These are phyloP conservation scores for Pseudozyma tsukubaensis DNA, from an alignment of 1,284 basidiomycete species.

Conservation along the genomic window DNA sequence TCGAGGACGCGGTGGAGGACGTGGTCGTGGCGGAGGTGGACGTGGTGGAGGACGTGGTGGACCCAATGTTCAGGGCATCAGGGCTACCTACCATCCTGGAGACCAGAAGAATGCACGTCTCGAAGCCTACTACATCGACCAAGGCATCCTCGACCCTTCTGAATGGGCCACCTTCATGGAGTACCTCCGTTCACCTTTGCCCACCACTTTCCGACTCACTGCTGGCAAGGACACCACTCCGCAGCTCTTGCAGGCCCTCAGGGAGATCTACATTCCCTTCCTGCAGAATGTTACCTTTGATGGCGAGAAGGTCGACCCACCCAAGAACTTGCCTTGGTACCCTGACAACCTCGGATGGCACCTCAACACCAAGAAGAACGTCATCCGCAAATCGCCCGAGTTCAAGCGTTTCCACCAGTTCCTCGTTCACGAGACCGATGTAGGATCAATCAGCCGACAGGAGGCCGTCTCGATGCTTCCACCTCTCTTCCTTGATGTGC, in stretches of 20 bases:
- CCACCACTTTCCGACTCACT: slow-evolving; percentile 93
- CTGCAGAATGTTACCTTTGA: slow-evolving; percentile 83
- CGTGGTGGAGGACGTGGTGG: slow-evolving; percentile 34
- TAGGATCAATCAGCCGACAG: slow-evolving; percentile 94
- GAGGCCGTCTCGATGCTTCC: slow-evolving; percentile 99
- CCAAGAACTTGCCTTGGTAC: slow-evolving; percentile 89
- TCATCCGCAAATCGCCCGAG: slow-evolving; percentile 88
- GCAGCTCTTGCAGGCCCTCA: slow-evolving; percentile 62
- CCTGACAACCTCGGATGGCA: slow-evolving; percentile 95
- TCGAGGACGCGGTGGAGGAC: slow-evolving; percentile 35
- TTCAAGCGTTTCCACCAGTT: slow-evolving; percentile 97
- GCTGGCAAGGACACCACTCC: slow-evolving; percentile 62
- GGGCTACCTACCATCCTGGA: slow-evolving; percentile 24
- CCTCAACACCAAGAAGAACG: slow-evolving; percentile 88
- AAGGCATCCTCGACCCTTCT: slow-evolving; percentile 59
- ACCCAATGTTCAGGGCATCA: slow-evolving; percentile 17
- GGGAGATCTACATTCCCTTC: slow-evolving; percentile 77
- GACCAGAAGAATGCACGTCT: slow-evolving; percentile 51
- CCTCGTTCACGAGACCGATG: slow-evolving; percentile 97
- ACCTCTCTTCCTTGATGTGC: slow-evolving; percentile 92
- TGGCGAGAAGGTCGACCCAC: slow-evolving; percentile 76
- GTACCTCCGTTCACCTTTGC: slow-evolving; percentile 79
- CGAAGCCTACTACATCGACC: slow-evolving; percentile 66
- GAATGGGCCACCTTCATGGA: slow-evolving; percentile 86
- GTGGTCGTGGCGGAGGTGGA: slow-evolving; percentile 30